A percentile compares a stretch with the other conserved stretches of the same genome.
Conservation (phyloP, 345 rosid species). For the Lepidium aucheri region DNA sequence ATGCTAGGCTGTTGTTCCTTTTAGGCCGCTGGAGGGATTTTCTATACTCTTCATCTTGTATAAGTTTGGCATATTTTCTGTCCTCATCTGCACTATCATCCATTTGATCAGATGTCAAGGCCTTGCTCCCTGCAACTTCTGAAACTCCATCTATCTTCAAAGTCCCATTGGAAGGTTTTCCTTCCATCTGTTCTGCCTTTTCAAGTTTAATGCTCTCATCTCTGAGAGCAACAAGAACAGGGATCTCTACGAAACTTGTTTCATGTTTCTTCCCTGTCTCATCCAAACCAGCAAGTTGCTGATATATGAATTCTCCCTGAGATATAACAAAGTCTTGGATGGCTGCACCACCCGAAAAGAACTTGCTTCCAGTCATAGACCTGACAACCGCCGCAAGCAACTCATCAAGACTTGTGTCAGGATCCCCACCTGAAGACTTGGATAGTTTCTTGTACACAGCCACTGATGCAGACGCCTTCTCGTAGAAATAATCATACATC, state of each 20-base stretch:
- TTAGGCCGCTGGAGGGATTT: conserved; percentile 39
- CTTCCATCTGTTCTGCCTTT: conserved; percentile 14
- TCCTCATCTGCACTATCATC: conserved; percentile 42
- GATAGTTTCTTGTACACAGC: conserved; percentile 61
- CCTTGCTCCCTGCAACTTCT: conserved; percentile 17
- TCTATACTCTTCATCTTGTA: conserved; percentile 78
- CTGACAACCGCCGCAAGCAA: conserved; percentile 55
- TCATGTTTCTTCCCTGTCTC: conserved; percentile 42
- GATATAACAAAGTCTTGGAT: conserved; percentile 45
- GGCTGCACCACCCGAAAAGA: conserved; percentile 34
- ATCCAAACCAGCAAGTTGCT: conserved; percentile 61
- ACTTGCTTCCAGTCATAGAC: conserved; percentile 43
- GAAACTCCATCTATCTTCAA: conserved; percentile 35
- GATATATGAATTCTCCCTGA: conserved; percentile 67
- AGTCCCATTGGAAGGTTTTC: conserved; percentile 22
- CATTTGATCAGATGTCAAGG: conserved; percentile 14
- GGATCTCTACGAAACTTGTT: conserved; percentile 33
- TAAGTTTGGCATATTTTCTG: conserved; percentile 48
- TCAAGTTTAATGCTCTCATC: conserved; percentile 37
- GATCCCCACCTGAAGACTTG: conserved; percentile 43
- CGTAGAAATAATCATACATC: conserved; percentile 38
- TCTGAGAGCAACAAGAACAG: conserved; percentile 45
- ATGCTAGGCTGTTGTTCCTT: conserved; percentile 33
- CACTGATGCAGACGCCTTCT: conserved; percentile 49
- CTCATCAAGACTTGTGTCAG: conserved; percentile 54